These are phyloP conservation scores for button mushroom (Agaricus bisporus) DNA, from an alignment of 768 basidiomycete genomes.

Conservation along the genomic window DNA sequence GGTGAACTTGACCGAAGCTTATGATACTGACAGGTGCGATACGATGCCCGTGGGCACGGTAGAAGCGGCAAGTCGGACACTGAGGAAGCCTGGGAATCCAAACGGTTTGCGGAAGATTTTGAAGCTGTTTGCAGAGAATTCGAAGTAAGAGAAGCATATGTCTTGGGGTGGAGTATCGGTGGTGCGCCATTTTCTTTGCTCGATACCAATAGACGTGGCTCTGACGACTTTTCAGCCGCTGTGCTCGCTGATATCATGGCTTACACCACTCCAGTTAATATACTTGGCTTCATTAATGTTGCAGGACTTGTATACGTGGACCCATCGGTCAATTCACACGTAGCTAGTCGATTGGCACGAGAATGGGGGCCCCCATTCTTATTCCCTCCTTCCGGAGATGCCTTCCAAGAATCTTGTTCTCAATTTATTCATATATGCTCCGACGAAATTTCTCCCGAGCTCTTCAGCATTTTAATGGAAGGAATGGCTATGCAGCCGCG, in stretches of 20 bases:
- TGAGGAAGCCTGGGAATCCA: conserved; percentile 20
- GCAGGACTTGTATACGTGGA: conserved; percentile 22
- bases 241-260: conserved; percentile 21
- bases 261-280: conserved; percentile 19
- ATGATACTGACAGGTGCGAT: conserved; percentile 9
- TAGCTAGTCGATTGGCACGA: conserved; percentile 16
- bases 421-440: conserved; percentile 16
- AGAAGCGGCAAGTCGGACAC: conserved; percentile 21
- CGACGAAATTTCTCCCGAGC: conserved; percentile 10
- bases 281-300: conserved; percentile 22
- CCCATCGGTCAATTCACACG: conserved; percentile 12
- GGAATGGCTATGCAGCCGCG: conserved; percentile 21
- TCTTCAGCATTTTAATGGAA: conserved; percentile 18
- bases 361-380: conserved; percentile 13
- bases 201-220: no score
- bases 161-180: conserved; percentile 26
- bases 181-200: not conserved
- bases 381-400: conserved; percentile 17
- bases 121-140: conserved; percentile 24
- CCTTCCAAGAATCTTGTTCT: conserved; percentile 17
- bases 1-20: not conserved
- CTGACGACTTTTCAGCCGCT: conserved; percentile 11
- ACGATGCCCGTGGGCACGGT: conserved; percentile 29
- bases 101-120: conserved; percentile 25
- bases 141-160: conserved; percentile 20